These are phyloP conservation scores for Epichloe brachyelytri DNA, from an alignment of 2,329 filamentous ascomycete genomes.

Conservation along the genomic window DNA sequence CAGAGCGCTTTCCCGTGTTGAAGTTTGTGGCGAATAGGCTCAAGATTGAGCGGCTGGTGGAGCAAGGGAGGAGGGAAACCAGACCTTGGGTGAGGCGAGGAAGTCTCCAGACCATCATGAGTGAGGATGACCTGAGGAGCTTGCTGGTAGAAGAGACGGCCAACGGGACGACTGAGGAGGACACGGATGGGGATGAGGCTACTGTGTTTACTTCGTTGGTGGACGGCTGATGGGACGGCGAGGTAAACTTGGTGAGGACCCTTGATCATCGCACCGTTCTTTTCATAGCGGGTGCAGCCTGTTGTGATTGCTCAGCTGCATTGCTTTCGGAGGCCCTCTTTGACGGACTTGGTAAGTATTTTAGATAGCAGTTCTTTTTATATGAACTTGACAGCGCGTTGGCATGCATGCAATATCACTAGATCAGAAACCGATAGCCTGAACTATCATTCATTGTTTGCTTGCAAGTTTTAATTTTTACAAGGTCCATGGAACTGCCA, in stretches of 20 bases:
- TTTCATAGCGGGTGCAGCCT: neutral
- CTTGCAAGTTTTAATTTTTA: too few relatives aligned
- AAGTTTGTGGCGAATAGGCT: slow-evolving; percentile 84
- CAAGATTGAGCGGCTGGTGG: slow-evolving; percentile 63
- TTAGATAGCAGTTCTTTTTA: too few relatives aligned
- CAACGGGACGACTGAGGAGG: slow-evolving; percentile 25
- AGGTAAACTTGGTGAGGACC: neutral
- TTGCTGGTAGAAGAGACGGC: slow-evolving; percentile 28
- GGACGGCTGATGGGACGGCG: slow-evolving; percentile 13
- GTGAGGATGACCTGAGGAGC: slow-evolving; percentile 44
- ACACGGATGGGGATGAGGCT: slow-evolving; percentile 22
- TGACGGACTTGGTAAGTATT: too few relatives aligned
- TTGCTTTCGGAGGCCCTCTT: neutral
- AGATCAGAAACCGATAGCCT: too few relatives aligned
- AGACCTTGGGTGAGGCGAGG: slow-evolving; percentile 33
- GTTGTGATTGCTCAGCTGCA: neutral
- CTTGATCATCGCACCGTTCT: neutral
- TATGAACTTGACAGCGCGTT: too few relatives aligned
- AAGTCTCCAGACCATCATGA: slow-evolving; percentile 47
- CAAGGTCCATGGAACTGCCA: too few relatives aligned
- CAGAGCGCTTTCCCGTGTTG: slow-evolving; percentile 80
- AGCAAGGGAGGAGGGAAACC: slow-evolving; percentile 43
- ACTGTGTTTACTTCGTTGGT: slow-evolving; percentile 11
- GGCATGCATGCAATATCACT: too few relatives aligned
- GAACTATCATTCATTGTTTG: too few relatives aligned